Conservation (phyloP, 441 rosid species). For the Gossypium schwendimanii region DNA sequence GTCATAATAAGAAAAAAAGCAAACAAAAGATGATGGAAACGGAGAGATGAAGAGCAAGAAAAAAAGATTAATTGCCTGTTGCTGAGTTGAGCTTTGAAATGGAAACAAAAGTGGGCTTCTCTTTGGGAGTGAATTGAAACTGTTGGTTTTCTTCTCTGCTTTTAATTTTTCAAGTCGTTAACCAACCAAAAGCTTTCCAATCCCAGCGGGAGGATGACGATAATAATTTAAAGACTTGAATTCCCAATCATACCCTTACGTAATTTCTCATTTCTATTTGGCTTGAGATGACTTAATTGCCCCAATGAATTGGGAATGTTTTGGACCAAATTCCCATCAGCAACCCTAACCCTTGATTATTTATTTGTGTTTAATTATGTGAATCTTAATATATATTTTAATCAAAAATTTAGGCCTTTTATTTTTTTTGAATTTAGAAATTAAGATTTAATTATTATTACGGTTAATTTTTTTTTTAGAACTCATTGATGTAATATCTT, state of each 20-base stretch:
- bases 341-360: background rate
- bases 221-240: background rate
- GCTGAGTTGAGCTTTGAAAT: background rate
- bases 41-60: background rate
- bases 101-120: too few species aligned
- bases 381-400: too few species aligned
- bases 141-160: background rate
- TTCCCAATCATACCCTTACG: slow-evolving; percentile 19
- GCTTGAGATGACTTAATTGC: slow-evolving; percentile 12
- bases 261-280: background rate
- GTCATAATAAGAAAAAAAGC: background rate
- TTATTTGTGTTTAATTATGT: background rate
- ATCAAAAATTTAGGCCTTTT: too few species aligned
- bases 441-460: too few species aligned
- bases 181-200: background rate
- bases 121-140: background rate
- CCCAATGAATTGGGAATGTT: background rate
- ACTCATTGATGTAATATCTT: too few species aligned
- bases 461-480: too few species aligned
- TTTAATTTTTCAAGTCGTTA: background rate
- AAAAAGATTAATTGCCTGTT: slow-evolving; percentile 17
- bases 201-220: background rate
- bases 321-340: background rate
- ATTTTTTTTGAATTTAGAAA: too few species aligned
- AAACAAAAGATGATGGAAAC: background rate